Evolutionary conservation across 345 rosid species (phyloP).

Genomic region (Rhizophora apiculata): DNA sequence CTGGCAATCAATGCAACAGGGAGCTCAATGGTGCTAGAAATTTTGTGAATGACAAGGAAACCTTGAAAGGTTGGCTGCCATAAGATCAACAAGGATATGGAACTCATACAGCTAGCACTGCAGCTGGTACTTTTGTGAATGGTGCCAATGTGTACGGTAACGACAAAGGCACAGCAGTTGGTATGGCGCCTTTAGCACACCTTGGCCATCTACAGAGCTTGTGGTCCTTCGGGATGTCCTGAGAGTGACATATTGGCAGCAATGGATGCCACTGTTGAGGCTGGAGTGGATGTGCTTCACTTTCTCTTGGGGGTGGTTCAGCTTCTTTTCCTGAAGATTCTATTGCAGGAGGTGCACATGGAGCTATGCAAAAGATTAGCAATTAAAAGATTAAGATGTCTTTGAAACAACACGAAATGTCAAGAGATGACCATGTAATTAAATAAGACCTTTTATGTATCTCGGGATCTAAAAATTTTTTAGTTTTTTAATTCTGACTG

Average conservation of each 20-base stretch:
- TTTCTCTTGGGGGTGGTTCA: slow-evolving; percentile 46
- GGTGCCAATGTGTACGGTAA: slow-evolving; percentile 31
- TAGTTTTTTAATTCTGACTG: too few relatives aligned
- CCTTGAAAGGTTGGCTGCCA: neutral
- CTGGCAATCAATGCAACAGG: slow-evolving; percentile 20
- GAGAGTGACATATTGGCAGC: slow-evolving; percentile 57
- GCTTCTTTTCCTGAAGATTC: slow-evolving; percentile 27
- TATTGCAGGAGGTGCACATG: slow-evolving; percentile 30
- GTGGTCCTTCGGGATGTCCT: slow-evolving; percentile 45
- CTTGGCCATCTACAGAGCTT: slow-evolving; percentile 65
- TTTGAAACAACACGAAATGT: too few relatives aligned
- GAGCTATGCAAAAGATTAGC: slow-evolving; percentile 15
- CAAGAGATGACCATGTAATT: too few relatives aligned
- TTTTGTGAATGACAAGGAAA: neutral
- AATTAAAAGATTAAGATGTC: too few relatives aligned
- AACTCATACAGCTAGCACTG: slow-evolving; percentile 24
- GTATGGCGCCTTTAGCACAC: slow-evolving; percentile 44
- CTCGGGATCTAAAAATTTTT: too few relatives aligned
- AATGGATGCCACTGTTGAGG: slow-evolving; percentile 57
- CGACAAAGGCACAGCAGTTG: slow-evolving; percentile 57
- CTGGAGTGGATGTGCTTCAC: slow-evolving; percentile 63
- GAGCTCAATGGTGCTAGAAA: slow-evolving; percentile 25
- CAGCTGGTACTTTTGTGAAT: slow-evolving; percentile 51
- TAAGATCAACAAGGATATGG: slow-evolving; percentile 27
- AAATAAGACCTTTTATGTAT: too few relatives aligned